Percentiles rank a stretch among this genome's conserved stretches.
These are phyloP conservation scores for Rhododendron mucronatum DNA, from an alignment of 148 eudicot genomes.

Conservation along the genomic window DNA sequence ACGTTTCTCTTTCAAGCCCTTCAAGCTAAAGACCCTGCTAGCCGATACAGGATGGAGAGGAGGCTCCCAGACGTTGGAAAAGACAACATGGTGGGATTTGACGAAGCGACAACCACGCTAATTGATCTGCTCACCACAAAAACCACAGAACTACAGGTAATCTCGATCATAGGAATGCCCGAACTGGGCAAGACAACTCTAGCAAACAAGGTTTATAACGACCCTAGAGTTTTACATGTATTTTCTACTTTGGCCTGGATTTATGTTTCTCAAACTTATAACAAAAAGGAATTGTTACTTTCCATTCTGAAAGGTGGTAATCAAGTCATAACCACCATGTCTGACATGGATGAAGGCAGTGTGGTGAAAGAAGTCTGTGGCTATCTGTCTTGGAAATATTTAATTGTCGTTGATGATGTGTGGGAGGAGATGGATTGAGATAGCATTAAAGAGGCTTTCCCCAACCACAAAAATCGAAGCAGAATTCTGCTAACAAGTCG, in stretches of 20 bases:
- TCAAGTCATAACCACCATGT: not conserved
- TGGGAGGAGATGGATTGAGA: slow-evolving; percentile 24
- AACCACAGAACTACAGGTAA: slow-evolving; percentile 5
- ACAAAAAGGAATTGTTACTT: slow-evolving; percentile 10
- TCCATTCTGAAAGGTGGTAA: slow-evolving; percentile 5
- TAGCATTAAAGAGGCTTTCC: slow-evolving; percentile 20
- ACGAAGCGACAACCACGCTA: slow-evolving; percentile 23
- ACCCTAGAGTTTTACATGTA: slow-evolving; percentile 11
- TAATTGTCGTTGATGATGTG: slow-evolving; percentile 28
- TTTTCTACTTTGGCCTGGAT: slow-evolving; percentile 26
- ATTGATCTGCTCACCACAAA: slow-evolving; percentile 12
- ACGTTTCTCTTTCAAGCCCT: too few relatives aligned
- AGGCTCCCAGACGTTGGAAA: slow-evolving; percentile 13
- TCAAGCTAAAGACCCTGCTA: too few relatives aligned
- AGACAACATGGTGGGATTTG: slow-evolving; percentile 36
- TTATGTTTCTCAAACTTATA: slow-evolving; percentile 28
- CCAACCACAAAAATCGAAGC: slow-evolving; percentile 10
- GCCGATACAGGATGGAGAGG: not conserved
- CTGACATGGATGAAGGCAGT: not conserved
- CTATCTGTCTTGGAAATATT: slow-evolving; percentile 8
- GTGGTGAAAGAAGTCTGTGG: not conserved
- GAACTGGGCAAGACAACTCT: slow-evolving; percentile 38
- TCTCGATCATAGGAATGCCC: slow-evolving; percentile 32
- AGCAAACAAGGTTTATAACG: slow-evolving; percentile 15
- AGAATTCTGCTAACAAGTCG: slow-evolving; percentile 30